Conservation (phyloP, 2,329 filamentous ascomycete genomes). For the Fusarium newnesense region DNA sequence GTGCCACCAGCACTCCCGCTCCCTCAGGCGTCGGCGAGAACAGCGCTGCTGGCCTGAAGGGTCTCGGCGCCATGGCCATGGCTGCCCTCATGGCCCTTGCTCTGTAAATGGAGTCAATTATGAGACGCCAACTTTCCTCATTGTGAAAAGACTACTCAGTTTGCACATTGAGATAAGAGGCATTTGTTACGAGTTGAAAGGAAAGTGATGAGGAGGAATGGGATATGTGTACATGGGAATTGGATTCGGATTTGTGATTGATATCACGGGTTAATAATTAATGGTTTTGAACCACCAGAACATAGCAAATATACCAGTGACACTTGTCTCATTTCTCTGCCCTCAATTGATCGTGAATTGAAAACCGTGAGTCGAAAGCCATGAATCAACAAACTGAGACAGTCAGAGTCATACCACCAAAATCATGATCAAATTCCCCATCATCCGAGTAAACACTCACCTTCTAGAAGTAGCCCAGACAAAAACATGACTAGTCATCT, state of each 20-base stretch:
- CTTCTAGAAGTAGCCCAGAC: constrained; percentile 13
- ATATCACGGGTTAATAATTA: constrained; percentile 34
- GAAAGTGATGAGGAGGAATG: constrained; percentile 5
- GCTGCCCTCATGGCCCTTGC: constrained; percentile 48
- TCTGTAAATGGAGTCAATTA: constrained; percentile 47
- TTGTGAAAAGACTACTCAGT: background rate
- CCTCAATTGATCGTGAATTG: background rate
- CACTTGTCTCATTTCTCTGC: background rate
- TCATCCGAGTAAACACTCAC: constrained; percentile 9
- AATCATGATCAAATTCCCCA: background rate
- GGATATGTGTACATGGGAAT: constrained; percentile 13
- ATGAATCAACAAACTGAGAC: background rate
- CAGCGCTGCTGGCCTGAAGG: constrained; percentile 47
- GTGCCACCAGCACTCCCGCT: constrained; percentile 18
- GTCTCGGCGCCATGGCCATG: constrained; percentile 49
- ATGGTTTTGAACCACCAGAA: constrained; percentile 31
- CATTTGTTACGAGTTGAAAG: constrained; percentile 19
- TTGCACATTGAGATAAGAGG: background rate
- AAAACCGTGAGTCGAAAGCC: background rate
- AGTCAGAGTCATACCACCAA: constrained; percentile 10
- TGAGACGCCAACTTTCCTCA: background rate
- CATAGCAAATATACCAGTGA: constrained; percentile 32
- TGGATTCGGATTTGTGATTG: constrained; percentile 9
- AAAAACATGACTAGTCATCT: constrained; percentile 5
- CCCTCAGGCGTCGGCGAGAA: constrained; percentile 37